A percentile compares a stretch with the other conserved stretches of the same genome.
phyloP scores from a whole-genome alignment of 2,329 filamentous ascomycete genomes.

The Epichloe gansuensis region DNA sequence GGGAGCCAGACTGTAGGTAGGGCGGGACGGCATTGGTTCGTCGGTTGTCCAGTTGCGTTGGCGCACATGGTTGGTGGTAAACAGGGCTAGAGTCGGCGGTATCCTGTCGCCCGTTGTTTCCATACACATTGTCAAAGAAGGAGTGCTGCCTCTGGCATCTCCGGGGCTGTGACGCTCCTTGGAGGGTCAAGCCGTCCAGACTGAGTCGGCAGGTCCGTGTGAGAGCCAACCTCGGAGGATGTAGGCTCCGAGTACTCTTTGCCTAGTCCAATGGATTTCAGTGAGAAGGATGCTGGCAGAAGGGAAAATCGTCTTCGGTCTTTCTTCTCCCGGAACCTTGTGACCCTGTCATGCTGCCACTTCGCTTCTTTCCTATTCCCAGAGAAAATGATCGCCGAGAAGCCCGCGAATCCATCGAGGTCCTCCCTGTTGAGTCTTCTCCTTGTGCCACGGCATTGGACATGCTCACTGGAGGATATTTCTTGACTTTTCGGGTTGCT shows the following conservation, averaged over 20 bases:
- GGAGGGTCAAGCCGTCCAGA: constrained; percentile 22
- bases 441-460: constrained; percentile 52
- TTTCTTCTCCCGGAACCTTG: constrained; percentile 45
- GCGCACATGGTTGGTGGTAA: constrained; percentile 30
- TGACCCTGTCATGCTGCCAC: constrained; percentile 50
- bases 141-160: constrained; percentile 23
- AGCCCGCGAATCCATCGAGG: constrained; percentile 57
- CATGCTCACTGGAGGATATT: constrained; percentile 89
- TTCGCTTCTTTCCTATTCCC: constrained; percentile 57
- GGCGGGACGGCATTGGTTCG: constrained; percentile 32
- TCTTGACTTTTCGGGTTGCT: constrained; percentile 48
- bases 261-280: constrained; percentile 51
- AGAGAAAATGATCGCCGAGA: constrained; percentile 60
- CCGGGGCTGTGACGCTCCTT: constrained; percentile 24
- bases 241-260: constrained; percentile 32
- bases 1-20: constrained; percentile 32
- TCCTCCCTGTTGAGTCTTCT: constrained; percentile 38
- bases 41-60: constrained; percentile 27
- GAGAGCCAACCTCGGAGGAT: constrained; percentile 36
- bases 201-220: constrained; percentile 41
- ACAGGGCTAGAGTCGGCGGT: constrained; percentile 22
- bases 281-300: constrained; percentile 50
- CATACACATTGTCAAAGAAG: constrained; percentile 28
- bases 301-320: constrained; percentile 59
- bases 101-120: constrained; percentile 24